Conservation (phyloP, 176 grass and related monocot species). For the Tillandsia leiboldiana region DNA sequence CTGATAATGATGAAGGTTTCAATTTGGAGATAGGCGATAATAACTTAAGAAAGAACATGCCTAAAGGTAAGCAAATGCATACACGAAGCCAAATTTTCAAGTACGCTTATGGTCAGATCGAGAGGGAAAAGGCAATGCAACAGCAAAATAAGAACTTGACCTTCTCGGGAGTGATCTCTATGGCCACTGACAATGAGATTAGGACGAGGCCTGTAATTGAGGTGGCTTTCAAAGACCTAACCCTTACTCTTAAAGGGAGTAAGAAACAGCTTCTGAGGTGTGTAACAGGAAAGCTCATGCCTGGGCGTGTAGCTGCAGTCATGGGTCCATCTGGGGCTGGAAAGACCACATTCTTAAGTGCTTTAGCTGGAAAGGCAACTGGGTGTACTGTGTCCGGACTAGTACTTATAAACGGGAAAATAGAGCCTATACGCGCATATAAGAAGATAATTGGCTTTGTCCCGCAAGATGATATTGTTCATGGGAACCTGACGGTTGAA, state of each 20-base stretch:
- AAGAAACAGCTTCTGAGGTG: constrained; percentile 70
- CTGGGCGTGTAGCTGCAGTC: constrained; percentile 71
- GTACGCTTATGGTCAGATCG: constrained; percentile 87
- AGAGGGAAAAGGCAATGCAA: constrained; percentile 88
- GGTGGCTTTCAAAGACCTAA: constrained; percentile 78
- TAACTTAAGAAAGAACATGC: constrained; percentile 56
- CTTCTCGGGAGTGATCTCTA: constrained; percentile 78
- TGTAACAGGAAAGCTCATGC: constrained; percentile 74
- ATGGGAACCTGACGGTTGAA: constrained; percentile 91
- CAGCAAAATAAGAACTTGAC: constrained; percentile 60
- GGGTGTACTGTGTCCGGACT: constrained; percentile 49
- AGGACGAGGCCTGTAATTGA: constrained; percentile 55
- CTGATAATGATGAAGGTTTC: constrained; percentile 48
- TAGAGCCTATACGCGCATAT: constrained; percentile 68
- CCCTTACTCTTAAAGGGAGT: constrained; percentile 74
- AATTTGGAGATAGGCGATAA: constrained; percentile 67
- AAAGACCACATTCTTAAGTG: constrained; percentile 85
- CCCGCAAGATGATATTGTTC: constrained; percentile 91
- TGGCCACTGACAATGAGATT: constrained; percentile 67
- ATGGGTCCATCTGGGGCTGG: constrained; percentile 94
- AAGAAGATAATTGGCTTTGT: constrained; percentile 97
- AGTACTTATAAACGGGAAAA: constrained; percentile 73
- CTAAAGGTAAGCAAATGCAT: constrained; percentile 58
- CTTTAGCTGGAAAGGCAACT: constrained; percentile 73
- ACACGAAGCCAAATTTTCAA: constrained; percentile 87